Evolutionary conservation across 2,329 filamentous ascomycete species (phyloP), one percentile per base, ranked within the genome.

Genomic region (Fusarium napiforme): DNA sequence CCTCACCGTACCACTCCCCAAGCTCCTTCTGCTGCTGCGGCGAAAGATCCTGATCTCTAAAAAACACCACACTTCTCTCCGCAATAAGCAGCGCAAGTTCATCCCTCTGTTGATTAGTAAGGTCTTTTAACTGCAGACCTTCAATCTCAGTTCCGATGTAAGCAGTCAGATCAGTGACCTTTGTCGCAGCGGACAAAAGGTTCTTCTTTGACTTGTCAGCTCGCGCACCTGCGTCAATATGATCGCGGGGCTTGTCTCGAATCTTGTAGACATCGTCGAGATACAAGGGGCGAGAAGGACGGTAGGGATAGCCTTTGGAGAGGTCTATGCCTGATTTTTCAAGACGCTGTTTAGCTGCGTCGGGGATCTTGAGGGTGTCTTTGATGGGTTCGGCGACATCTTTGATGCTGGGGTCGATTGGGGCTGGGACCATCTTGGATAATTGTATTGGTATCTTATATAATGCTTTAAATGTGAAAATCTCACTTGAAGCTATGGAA

Each of bases 241-340:
- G 85, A 86, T 87, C 69, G 87, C 87, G 64, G 5, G 75, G 75
- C 43, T 86, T 80, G 79, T 88, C 85, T 23, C 92, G 84, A 77
- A 94, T 91, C 53, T 88, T 88, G 81, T 89, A 89, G 7, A 91
- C 90, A 72, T 94, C 92, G 64, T 94, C 89, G 0, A 93, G 83
- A 74, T 90, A 94, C 2, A 93, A 82, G 1, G 92, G 92, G 53
- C 86, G 86, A 1, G 89, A 87, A 3, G 92, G 92, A 0, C 91
- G 88, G 75, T 93, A 93, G 0, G 92, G 92, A 72, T 94, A 94
- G 1, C 92, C 92, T 2, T 89, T 82, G 2, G 90, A 92, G 5
- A 94, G 84, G 77, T 94, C 91, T 60, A 94, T 87, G 4, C 90
- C 91, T 0, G 90, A 91, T 69, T 92, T 93, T 73, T 90, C 88